Conservation (phyloP, 345 rosid species). For the Ceriops decandra region DNA sequence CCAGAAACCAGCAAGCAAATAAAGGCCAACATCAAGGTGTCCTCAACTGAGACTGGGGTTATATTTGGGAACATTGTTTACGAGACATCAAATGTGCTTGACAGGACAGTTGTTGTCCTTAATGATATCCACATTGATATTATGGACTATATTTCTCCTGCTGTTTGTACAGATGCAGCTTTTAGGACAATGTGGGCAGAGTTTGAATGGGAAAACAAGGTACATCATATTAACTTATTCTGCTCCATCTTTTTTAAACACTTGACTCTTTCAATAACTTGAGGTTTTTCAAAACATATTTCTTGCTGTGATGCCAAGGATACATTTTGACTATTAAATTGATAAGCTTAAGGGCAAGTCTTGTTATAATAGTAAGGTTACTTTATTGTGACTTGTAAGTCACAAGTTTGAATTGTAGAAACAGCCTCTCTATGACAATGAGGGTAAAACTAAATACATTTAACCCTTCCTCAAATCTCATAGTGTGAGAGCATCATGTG, state of each 20-base stretch:
- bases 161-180: constrained; percentile 80
- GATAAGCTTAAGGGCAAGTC: too few relatives aligned
- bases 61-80: constrained; percentile 96
- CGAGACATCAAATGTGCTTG: constrained; percentile 88
- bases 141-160: constrained; percentile 98
- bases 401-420: too few relatives aligned
- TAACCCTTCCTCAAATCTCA: too few relatives aligned
- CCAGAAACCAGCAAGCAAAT: constrained; percentile 94
- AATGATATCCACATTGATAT: constrained; percentile 94
- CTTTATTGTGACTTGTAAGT: too few relatives aligned
- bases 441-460: too few relatives aligned
- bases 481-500: too few relatives aligned
- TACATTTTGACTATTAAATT: too few relatives aligned
- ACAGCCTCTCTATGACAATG: too few relatives aligned
- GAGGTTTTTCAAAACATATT: background rate
- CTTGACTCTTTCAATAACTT: background rate
- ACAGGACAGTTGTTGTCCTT: constrained; percentile 81
- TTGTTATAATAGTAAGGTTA: too few relatives aligned
- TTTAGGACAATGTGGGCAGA: constrained; percentile 99
- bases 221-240: constrained; percentile 14
- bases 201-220: constrained; percentile 99
- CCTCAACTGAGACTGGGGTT: constrained; percentile 97
- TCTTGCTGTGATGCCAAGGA: background rate
- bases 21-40: constrained; percentile 98
- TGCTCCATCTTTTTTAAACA: background rate